phyloP scores from a whole-genome alignment of 805 yeast genomes.

The Starmerella floricola region DNA sequence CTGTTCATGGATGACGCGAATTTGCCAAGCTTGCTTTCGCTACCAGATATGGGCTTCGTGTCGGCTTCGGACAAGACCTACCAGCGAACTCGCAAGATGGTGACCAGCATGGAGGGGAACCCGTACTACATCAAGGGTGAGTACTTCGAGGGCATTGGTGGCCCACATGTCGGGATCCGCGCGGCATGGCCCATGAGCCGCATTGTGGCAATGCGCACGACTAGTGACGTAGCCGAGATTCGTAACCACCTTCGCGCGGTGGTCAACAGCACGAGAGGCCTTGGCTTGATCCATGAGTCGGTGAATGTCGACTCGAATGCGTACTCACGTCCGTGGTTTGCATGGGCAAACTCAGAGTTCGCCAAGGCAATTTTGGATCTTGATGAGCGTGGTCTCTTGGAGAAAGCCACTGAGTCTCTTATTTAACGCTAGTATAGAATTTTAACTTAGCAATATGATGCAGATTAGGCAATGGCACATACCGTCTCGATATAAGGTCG shows the following conservation, averaged over 20 bases:
- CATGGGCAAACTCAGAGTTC: slow-evolving; percentile 89
- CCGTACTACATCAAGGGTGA: slow-evolving; percentile 62
- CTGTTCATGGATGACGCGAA: slow-evolving; percentile 85
- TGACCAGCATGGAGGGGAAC: slow-evolving; percentile 54
- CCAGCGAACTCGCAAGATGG: slow-evolving; percentile 68
- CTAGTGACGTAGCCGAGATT: slow-evolving; percentile 61
- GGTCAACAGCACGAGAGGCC: slow-evolving; percentile 50
- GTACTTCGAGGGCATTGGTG: slow-evolving; percentile 68
- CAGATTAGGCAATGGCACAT: no score
- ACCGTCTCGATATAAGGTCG: no score
- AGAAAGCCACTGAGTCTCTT: slow-evolving; percentile 14
- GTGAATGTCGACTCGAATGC: slow-evolving; percentile 48
- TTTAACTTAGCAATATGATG: no score
- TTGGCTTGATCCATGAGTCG: slow-evolving; percentile 79
- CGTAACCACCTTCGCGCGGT: slow-evolving; percentile 37
- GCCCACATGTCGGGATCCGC: slow-evolving; percentile 74
- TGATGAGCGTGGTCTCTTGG: slow-evolving; percentile 36
- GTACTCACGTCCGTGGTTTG: slow-evolving; percentile 80
- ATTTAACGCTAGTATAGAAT: no score
- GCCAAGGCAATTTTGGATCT: slow-evolving; percentile 74
- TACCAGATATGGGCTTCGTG: slow-evolving; percentile 67
- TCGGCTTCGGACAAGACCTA: slow-evolving; percentile 44
- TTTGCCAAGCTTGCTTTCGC: slow-evolving; percentile 67
- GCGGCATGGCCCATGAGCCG: slow-evolving; percentile 89
- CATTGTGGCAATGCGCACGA: slow-evolving; percentile 62